These are phyloP conservation scores for Malus orientalis DNA, from an alignment of 306 rosid species.

Conservation along the genomic window DNA sequence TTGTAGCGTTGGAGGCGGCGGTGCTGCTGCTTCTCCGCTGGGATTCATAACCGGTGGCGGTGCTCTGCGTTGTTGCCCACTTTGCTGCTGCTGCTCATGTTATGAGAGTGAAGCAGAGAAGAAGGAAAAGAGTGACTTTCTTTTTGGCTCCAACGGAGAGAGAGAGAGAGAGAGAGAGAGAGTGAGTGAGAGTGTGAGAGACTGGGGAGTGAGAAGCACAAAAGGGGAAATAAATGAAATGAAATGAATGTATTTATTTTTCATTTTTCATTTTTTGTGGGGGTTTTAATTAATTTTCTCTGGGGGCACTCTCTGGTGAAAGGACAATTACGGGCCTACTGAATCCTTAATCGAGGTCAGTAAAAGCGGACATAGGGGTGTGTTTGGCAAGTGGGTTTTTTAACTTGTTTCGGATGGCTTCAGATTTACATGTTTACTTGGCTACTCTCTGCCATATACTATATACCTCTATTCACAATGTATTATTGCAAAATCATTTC, in stretches of 20 bases:
- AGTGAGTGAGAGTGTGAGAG: conserved; percentile 10
- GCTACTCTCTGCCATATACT: too few relatives aligned
- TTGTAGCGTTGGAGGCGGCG: conserved; percentile 15
- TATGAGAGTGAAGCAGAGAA: conserved; percentile 17
- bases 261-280: neutral
- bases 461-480: neutral
- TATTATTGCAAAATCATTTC: neutral
- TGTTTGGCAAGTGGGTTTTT: neutral
- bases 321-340: conserved; percentile 18
- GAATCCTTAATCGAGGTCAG: conserved; percentile 18
- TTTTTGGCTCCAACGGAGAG: neutral
- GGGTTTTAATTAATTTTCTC: neutral
- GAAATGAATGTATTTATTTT: neutral
- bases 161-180: neutral
- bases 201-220: neutral
- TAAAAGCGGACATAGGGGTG: neutral
- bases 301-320: conserved; percentile 12
- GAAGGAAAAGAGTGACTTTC: neutral
- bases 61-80: conserved; percentile 20
- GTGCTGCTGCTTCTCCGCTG: conserved; percentile 32
- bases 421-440: neutral
- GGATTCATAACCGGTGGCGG: conserved; percentile 75
- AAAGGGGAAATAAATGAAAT: conserved; percentile 2
- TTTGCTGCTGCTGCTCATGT: conserved; percentile 53
- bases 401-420: neutral